Conservation (phyloP, 305 asterid species). For the Fraxinus paxiana region DNA sequence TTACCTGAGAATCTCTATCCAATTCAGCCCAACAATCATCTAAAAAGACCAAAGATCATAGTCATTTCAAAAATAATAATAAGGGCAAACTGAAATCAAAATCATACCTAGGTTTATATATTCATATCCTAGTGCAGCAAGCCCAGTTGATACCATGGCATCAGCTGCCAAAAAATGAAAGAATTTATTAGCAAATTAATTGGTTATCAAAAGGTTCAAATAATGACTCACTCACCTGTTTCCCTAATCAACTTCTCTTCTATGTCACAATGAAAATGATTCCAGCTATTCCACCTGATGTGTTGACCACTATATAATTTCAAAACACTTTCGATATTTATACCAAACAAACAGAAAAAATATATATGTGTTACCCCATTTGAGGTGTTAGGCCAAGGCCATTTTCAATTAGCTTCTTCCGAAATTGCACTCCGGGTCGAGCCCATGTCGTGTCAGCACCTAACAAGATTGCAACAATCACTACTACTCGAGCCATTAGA, state of each 20-base stretch:
- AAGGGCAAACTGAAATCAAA: background rate
- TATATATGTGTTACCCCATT: slow-evolving; percentile 52
- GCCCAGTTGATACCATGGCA: slow-evolving; percentile 69
- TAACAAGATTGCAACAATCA: slow-evolving; percentile 24
- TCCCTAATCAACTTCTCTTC: slow-evolving; percentile 56
- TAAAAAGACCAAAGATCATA: slow-evolving; percentile 23
- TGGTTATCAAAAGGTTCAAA: background rate
- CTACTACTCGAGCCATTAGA: background rate
- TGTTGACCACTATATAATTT: background rate
- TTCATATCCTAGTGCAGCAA: slow-evolving; percentile 59
- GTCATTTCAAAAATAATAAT: background rate
- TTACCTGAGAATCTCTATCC: slow-evolving; percentile 64
- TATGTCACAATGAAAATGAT: slow-evolving; percentile 60
- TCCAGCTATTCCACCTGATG: slow-evolving; percentile 87
- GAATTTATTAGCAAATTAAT: background rate
- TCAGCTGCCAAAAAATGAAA: slow-evolving; percentile 43
- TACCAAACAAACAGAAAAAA: background rate
- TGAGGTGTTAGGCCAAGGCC: slow-evolving; percentile 72
- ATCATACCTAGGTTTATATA: slow-evolving; percentile 52
- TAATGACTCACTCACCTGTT: slow-evolving; percentile 42
- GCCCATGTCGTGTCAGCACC: slow-evolving; percentile 10
- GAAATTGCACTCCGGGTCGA: slow-evolving; percentile 13
- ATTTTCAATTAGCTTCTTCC: slow-evolving; percentile 39
- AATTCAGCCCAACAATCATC: slow-evolving; percentile 91
- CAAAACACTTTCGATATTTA: background rate